phyloP scores from a whole-genome alignment of 139 green algal genomes.

The Protoeuglena noctilucae region DNA sequence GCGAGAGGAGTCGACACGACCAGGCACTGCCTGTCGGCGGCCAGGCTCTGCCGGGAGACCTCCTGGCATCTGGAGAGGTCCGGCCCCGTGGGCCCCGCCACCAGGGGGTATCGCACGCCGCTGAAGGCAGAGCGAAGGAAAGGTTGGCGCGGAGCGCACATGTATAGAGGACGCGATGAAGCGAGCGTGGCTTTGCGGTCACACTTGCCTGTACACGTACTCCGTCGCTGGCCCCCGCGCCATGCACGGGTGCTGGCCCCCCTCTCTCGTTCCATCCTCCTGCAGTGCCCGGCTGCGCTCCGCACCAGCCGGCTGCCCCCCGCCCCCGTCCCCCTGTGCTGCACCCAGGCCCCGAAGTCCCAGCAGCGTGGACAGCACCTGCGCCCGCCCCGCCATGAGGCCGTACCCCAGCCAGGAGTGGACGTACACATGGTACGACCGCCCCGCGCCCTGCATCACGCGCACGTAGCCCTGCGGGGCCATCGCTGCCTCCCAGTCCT shows the following conservation, averaged over 20 bases:
- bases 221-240: constrained; percentile 22
- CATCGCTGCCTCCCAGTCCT: constrained; percentile 20
- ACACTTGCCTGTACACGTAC: constrained; percentile 36
- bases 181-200: no score
- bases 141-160: no score
- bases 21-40: constrained; percentile 19
- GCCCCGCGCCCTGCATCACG: constrained; percentile 37
- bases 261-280: no score
- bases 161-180: no score
- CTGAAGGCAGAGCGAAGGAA: no score
- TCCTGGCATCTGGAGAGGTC: not conserved
- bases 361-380: constrained; percentile 40
- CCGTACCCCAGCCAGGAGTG: constrained; percentile 92
- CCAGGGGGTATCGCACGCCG: constrained; percentile 13
- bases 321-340: constrained; percentile 9
- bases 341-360: constrained; percentile 6
- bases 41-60: constrained; percentile 20
- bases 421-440: constrained; percentile 81
- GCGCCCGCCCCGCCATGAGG: constrained; percentile 83
- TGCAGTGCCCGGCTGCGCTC: no score
- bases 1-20: constrained; percentile 1
- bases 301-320: no score
- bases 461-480: constrained; percentile 50
- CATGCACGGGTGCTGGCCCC: constrained; percentile 69
- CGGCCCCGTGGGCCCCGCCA: constrained; percentile 3